phyloP scores from a whole-genome alignment of 2,329 filamentous ascomycete genomes.

The Aspergillus pseudotamarii region DNA sequence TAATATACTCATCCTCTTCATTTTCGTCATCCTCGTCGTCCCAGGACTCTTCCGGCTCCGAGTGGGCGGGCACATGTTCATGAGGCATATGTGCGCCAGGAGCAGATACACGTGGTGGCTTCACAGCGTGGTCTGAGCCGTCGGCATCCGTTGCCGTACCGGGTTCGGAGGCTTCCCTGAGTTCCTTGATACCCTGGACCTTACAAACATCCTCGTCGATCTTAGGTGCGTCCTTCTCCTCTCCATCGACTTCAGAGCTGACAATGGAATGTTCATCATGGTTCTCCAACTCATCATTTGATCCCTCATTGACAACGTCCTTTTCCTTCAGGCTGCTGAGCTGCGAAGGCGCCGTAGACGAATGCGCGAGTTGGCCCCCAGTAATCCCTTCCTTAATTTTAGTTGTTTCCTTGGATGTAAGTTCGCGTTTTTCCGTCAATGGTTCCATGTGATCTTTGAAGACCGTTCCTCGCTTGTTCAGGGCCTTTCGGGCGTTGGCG shows the following conservation, averaged over 20 bases:
- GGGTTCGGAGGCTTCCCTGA: constrained; percentile 9
- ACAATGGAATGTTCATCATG: constrained; percentile 24
- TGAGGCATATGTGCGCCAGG: constrained; percentile 20
- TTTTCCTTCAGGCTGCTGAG: constrained; percentile 17
- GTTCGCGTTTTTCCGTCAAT: constrained; percentile 33
- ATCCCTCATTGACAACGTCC: constrained; percentile 11
- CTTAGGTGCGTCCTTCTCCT: constrained; percentile 29
- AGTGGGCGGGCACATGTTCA: constrained; percentile 32
- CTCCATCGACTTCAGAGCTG: constrained; percentile 31
- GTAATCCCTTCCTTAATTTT: constrained; percentile 26
- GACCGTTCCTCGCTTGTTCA: constrained; percentile 57
- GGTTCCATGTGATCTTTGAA: constrained; percentile 55
- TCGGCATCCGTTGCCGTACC: constrained; percentile 6
- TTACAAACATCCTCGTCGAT: constrained; percentile 30
- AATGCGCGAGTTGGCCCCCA: constrained; percentile 13
- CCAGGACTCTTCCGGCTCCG: constrained; percentile 72
- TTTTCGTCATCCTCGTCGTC: constrained; percentile 78
- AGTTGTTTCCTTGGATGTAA: constrained; percentile 34
- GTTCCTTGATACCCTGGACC: constrained; percentile 24
- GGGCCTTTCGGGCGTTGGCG: constrained; percentile 49
- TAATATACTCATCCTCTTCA: constrained; percentile 69
- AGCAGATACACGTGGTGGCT: constrained; percentile 24
- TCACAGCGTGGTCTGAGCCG: constrained; percentile 12
- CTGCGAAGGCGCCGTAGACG: constrained; percentile 17
- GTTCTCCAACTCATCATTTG: constrained; percentile 16